Evolutionary conservation across 2,329 filamentous ascomycete genomes (phyloP).

Genomic region (Aspergillus brasiliensis): DNA sequence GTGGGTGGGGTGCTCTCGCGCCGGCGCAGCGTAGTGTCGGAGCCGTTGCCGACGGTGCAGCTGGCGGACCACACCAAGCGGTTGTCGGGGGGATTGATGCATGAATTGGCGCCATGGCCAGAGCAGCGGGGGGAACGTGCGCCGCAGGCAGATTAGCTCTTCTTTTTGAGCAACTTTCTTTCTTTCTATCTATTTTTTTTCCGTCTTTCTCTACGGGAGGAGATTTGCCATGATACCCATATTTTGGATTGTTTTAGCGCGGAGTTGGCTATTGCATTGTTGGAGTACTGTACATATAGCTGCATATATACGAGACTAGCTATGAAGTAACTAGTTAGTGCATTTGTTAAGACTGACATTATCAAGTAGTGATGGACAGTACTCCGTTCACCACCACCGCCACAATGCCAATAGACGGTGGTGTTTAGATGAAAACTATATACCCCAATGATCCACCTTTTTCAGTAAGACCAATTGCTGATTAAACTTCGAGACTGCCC

Average conservation of each 20-base stretch:
- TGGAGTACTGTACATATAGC: not conserved
- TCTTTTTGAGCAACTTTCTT: too few relatives aligned
- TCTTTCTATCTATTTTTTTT: too few relatives aligned
- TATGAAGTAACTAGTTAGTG: too few relatives aligned
- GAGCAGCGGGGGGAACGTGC: not conserved
- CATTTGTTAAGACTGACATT: too few relatives aligned
- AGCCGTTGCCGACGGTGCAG: conserved; percentile 24
- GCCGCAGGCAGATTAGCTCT: too few relatives aligned
- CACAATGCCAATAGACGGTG: too few relatives aligned
- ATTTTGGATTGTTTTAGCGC: not conserved
- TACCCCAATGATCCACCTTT: too few relatives aligned
- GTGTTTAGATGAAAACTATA: too few relatives aligned
- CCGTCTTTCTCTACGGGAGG: not conserved
- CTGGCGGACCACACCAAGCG: conserved; percentile 3
- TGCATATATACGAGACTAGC: not conserved
- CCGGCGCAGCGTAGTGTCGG: conserved; percentile 29
- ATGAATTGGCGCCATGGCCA: conserved; percentile 24
- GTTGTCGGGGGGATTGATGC: conserved; percentile 17
- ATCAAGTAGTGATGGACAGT: too few relatives aligned
- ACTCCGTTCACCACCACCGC: too few relatives aligned
- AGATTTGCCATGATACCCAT: conserved; percentile 6
- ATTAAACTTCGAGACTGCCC: too few relatives aligned
- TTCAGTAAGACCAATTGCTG: too few relatives aligned
- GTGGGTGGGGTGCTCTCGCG: conserved; percentile 33
- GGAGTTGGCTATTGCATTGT: not conserved